Evolutionary conservation across 139 green algal genomes (phyloP), one percentile per base, ranked within the genome.

Genomic region (Chlamydomonas applanata): DNA sequence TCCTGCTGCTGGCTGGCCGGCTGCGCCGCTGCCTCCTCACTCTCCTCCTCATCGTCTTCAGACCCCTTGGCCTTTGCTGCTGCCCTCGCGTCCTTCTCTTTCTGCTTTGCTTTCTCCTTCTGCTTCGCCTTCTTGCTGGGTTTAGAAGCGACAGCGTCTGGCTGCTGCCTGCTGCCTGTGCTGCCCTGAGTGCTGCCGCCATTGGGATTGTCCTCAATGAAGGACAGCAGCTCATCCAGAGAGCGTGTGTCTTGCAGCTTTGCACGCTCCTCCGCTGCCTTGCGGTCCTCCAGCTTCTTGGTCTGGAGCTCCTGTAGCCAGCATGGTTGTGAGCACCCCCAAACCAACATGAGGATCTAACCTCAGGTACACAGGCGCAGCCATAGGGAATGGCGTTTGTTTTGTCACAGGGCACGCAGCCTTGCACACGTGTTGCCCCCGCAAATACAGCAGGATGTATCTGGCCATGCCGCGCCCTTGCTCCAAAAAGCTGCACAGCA

Each of bases 201-300:
- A 62, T 62, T 62, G 70, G 78, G 77, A 53, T 82, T 83, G 36
- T 13, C 71, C 56, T 91, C 82, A 32, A 91, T 91, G 62, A 91
- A 91, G 29, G 30, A 79, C 9, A 91, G 78, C 27, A 91, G 78
- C 76, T 91, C 85, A 0, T 91, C 86, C 13, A 91, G 32, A 0
- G 85, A 84, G 4, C 80, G 76, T 30, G 70, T 60, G 52, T 86
- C 80, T 14, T 70, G 33, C 30, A 70, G 34, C 62, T 70, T 53
- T 30, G 25, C 62, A 22, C 63, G 32, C 59, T 66, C 59, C 29
- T 66, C 59, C 4, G 59, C 29, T 22, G 30, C 30, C 59, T 36
- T 32, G 40, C 63, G 57, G 46, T 59, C 35, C 32, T 52, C 64
- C n/a, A 45, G 36, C 36, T 36, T 44, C 27, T 44, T 40, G 0